Percentiles rank a stretch among this genome's conserved stretches.
These are phyloP conservation scores for Wickerhamomyces queroliae DNA, from an alignment of 805 yeast species.

Conservation along the genomic window DNA sequence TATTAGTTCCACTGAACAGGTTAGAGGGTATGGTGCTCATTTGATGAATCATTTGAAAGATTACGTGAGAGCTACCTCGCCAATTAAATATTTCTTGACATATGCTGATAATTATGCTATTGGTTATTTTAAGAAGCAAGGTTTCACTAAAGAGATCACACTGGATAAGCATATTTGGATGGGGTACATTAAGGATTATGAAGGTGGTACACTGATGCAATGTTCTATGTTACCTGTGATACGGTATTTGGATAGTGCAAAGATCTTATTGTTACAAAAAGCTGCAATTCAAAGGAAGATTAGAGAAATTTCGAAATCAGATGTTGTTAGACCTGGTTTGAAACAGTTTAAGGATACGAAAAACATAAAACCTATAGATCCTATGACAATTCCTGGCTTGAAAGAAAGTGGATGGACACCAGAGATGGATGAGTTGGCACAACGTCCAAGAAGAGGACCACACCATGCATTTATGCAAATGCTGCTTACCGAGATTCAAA, in stretches of 20 bases:
- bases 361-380: constrained; percentile 56
- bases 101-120: constrained; percentile 99
- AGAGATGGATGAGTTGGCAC: constrained; percentile 96
- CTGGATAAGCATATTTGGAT: constrained; percentile 86
- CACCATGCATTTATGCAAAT: constrained; percentile 93
- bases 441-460: constrained; percentile 89
- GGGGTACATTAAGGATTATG: constrained; percentile 98
- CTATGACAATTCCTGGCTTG: constrained; percentile 83
- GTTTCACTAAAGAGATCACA: constrained; percentile 92
- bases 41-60: constrained; percentile 97
- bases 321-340: constrained; percentile 78
- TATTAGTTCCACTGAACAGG: constrained; percentile 95
- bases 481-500: constrained; percentile 79
- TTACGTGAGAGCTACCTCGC: constrained; percentile 84
- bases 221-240: constrained; percentile 88
- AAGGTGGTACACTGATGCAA: constrained; percentile 98
- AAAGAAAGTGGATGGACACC: constrained; percentile 97
- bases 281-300: constrained; percentile 89
- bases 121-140: constrained; percentile 97
- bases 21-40: constrained; percentile 98
- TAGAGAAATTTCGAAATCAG: constrained; percentile 69
- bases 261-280: constrained; percentile 79
- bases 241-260: constrained; percentile 83
- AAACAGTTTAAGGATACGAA: constrained; percentile 52
- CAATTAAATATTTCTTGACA: constrained; percentile 80